Evolutionary conservation across 23 red algal genomes (phyloP).

Genomic region (Pyropia yezoensis): DNA sequence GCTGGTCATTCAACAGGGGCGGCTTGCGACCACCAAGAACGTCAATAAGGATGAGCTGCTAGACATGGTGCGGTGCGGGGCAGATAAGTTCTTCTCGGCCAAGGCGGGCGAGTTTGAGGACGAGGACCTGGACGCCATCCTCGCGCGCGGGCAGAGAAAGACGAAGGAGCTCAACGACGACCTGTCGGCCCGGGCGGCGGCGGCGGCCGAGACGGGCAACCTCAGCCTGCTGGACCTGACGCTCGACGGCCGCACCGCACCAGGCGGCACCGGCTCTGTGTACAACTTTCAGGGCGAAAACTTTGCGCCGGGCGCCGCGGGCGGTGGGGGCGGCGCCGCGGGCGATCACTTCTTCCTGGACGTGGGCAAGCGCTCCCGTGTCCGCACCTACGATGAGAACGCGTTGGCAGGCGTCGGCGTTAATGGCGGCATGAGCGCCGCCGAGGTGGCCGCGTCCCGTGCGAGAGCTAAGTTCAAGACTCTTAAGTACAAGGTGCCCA

Average conservation of each 20-base stretch:
- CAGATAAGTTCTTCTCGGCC: constrained; percentile 89
- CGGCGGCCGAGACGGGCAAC: constrained; percentile 34
- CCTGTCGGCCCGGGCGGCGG: constrained; percentile 49
- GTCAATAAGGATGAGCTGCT: constrained; percentile 83
- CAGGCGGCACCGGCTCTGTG: constrained; percentile 47
- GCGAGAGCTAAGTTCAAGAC: constrained; percentile 12
- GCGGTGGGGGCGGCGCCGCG: background rate
- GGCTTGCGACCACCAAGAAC: constrained; percentile 84
- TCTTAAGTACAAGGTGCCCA: constrained; percentile 63
- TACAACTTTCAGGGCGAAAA: constrained; percentile 92
- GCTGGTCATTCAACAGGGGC: constrained; percentile 93
- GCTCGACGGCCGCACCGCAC: constrained; percentile 10
- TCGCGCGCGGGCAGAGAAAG: constrained; percentile 81
- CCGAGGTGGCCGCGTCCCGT: constrained; percentile 1
- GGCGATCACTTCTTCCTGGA: constrained; percentile 88
- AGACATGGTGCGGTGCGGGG: constrained; percentile 98
- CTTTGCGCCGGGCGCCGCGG: constrained; percentile 40
- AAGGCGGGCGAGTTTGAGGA: constrained; percentile 64
- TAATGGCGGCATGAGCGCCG: constrained; percentile 1
- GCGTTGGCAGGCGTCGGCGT: constrained; percentile 14
- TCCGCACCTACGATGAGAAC: constrained; percentile 67
- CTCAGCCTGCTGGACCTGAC: constrained; percentile 63
- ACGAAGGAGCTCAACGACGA: constrained; percentile 72
- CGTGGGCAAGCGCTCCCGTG: constrained; percentile 89
- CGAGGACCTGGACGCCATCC: constrained; percentile 88